phyloP scores from a whole-genome alignment of 768 basidiomycete genomes.

The Auriculariales sp. region DNA sequence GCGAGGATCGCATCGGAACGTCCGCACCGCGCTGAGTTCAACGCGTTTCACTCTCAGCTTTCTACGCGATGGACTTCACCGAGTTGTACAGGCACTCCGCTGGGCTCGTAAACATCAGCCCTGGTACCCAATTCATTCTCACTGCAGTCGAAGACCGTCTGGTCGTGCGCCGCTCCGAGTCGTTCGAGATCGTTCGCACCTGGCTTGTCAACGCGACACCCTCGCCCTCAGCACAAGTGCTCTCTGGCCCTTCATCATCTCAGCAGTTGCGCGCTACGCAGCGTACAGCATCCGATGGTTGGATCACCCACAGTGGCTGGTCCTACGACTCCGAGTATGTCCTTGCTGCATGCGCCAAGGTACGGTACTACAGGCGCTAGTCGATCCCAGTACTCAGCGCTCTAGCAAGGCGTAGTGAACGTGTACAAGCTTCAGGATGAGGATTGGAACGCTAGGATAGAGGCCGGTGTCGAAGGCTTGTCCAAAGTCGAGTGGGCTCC shows the following conservation, averaged over 20 bases:
- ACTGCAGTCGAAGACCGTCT: constrained; percentile 67
- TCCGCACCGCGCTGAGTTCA: too few species aligned
- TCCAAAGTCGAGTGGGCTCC: constrained; percentile 84
- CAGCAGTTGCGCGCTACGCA: constrained; percentile 7
- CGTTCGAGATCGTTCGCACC: constrained; percentile 68
- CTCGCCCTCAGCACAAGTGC: constrained; percentile 32
- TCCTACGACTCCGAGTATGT: constrained; percentile 81
- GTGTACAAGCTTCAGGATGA: constrained; percentile 73
- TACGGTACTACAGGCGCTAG: too few species aligned
- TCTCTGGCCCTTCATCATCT: constrained; percentile 21
- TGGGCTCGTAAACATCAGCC: constrained; percentile 60
- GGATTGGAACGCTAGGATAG: constrained; percentile 61
- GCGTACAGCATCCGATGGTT: constrained; percentile 16
- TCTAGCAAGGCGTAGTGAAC: constrained; percentile 50
- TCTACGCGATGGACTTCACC: constrained; percentile 45
- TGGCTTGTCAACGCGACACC: constrained; percentile 52
- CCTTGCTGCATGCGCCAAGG: constrained; percentile 67
- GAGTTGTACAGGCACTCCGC: constrained; percentile 67
- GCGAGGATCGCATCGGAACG: too few species aligned
- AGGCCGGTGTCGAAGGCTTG: constrained; percentile 73
- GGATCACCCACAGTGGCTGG: constrained; percentile 71
- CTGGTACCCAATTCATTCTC: constrained; percentile 75
- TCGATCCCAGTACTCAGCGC: too few species aligned
- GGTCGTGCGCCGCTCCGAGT: constrained; percentile 71
- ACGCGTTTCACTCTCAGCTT: not conserved